Evolutionary conservation across 129 eudicot species (phyloP), one percentile per base, ranked within the genome.

Genomic region (Lactuca saligna): DNA sequence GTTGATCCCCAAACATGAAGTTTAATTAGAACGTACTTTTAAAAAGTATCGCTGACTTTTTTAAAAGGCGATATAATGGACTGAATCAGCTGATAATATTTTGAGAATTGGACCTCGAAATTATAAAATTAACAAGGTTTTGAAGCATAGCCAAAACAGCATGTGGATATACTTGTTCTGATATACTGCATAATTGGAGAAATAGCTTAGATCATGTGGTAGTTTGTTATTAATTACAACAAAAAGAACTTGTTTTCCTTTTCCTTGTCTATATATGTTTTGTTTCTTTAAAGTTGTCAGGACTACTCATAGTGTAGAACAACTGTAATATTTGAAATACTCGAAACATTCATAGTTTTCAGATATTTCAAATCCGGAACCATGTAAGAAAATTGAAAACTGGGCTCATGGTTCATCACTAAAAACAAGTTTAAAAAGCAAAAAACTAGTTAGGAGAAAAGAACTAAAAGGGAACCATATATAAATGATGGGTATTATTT

Each of bases 271-370:
- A 76, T 76, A 76, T 76, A 59, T 71, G 63, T 68, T 76, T 51
- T 61, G 63, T 68, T 76, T 76, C 56, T 76, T 61, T 76, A 76
- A 76, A 68, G 75, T 68, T 69, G 75, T 42, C 69, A 56, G 53
- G 34, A 38, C 61, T 68, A 39, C 42, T 8, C 57, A 4, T 68
- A 66, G 66, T 76, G 64, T 68, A 49, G 15, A 75, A 75, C 73
- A 75, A 59, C 74, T 67, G 68, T 49, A 67, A 67, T 66, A 13
- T 68, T 75, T 57, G 54, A 65, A 66, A 46, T 25, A 38, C 54
- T 48, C 17, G 58, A 57, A 75, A 17, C 79, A 75, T 59, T 29
- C 54, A 25, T 67, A 66, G 56, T 63, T 75, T 68, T 75, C 80
- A 49, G 68, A 66, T 59, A 59, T 66, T 69, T 66, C 54, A 63